Conservation (phyloP, 148 eudicot species). For the Rhododendron mucronatum region DNA sequence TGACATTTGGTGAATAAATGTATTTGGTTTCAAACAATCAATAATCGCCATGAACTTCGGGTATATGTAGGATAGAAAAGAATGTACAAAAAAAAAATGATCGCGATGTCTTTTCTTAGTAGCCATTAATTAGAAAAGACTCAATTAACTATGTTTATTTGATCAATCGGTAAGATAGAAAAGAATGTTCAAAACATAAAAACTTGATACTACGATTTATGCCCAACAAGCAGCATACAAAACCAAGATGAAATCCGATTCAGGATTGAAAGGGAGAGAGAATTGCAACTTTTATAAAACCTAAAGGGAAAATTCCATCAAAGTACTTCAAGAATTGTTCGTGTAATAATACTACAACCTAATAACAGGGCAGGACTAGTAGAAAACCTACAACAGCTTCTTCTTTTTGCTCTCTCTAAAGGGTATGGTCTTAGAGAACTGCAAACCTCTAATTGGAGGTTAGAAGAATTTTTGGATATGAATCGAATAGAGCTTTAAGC, state of each 20-base stretch:
- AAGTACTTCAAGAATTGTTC: background rate
- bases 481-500: background rate
- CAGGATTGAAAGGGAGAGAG: background rate
- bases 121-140: background rate
- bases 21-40: background rate
- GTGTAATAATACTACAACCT: background rate
- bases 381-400: background rate
- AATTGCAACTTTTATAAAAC: background rate
- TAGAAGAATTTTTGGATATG: background rate
- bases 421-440: background rate
- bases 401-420: background rate
- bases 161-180: background rate
- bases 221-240: background rate
- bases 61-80: no score
- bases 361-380: background rate
- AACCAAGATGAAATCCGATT: background rate
- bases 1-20: background rate
- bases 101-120: background rate
- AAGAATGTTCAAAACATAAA: background rate
- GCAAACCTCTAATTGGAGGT: conserved; percentile 12
- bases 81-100: background rate
- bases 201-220: background rate
- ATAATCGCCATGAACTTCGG: background rate
- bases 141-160: background rate
- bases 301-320: background rate